Evolutionary conservation across 2,329 filamentous ascomycete species (phyloP), one percentile per base, ranked within the genome.

Genomic region (Calonectria honghensis): DNA sequence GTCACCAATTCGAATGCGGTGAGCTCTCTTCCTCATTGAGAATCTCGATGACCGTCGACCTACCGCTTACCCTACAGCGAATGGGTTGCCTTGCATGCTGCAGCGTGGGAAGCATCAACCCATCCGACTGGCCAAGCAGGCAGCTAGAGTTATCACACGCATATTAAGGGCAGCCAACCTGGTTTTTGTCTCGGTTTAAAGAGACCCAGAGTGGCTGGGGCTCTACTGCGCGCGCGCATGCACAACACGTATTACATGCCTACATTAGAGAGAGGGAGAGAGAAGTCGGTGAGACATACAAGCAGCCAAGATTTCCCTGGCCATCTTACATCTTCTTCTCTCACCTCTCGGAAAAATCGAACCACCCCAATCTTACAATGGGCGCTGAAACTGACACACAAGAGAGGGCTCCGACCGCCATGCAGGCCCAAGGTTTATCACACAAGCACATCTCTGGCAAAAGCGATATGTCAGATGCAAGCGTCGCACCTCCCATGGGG

Each of bases 121-220:
- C 27, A 63, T 37, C 57, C 39, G 20, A 61, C n/a, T 61, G 57
- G 39, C 39, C 32, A 20, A 63, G 57, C 57, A n/a, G 20, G 52
- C 29, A 20, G 18, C 52, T 32, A 29, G 11, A 35, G 29, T 45
- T 48, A 31, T 65, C 61, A 50, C 61, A 20, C 29, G 61, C 61
- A 65, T 65, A 65, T 50, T 35, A 32, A 31, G 45, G n/a, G n/a
- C n/a, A 13, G n/a, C 20, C 16, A 65, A 39, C 41, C 27, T 32
- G 11, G 61, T 16, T 6, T 6, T 10, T 65, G 61, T 52, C 50
- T 63, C 54, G 39, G 57, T 63, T 50, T 52, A 20, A 3, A 41
- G 11, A 0, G 4, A 9, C 16, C 27, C 79, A 79, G 78, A 75
- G 77, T 80, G 41, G 61, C n/a, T 65, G 57, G 57, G 29, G 13